Base-by-base conservation (phyloP, 148 eudicot genomes). In the Rhododendron simsii region DNA sequence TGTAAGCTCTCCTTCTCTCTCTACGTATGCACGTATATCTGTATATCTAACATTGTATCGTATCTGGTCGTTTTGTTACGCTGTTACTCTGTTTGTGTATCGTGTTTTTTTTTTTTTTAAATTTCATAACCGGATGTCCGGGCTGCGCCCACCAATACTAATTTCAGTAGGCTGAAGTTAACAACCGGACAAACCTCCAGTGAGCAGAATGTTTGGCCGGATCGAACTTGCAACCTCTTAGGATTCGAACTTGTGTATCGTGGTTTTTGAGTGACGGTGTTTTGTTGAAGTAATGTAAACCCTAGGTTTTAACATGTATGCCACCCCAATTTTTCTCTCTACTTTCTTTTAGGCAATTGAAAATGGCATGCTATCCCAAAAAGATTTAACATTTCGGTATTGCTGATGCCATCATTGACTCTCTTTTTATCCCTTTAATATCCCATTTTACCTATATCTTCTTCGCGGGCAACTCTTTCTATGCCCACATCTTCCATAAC, bases 1-100 rank as follows among this genome's bases (percentile, higher is more conserved):
- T 5, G 98, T 96, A 86, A 89, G 91, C 75, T 35, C 85, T 85
- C 63, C 63, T 80, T 35, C 71, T 87, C 35, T 33, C 35, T 33
- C 35, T 1, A 33, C 35, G 2, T 33, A 33, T 33, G 2, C 33
- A 12, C 8, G 26, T 16, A 39, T 81, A 61, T 35, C 26, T 57
- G 23, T 77, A 11, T 78, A 44, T 26, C 5, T 67, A 75, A 12
- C 30, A 12, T 16, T 37, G 2, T 55, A 21, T 76, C 18, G 44
- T 23, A 21, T 35, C 18, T 21, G 71, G 1, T 39, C n/a, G 30
- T 61, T 37, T 26, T 57, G 18, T 20, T 12, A 5, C n/a, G 20
- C 57, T 74, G 57, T 55, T 14, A 5, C 23, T 80, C 59, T 80
- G 26, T 59, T 59, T 6, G 65, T 20, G n/a, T 21, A 59, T 59